Evolutionary conservation across 1,139 yeast genomes (phyloP).

Genomic region (Pichia sp.): DNA sequence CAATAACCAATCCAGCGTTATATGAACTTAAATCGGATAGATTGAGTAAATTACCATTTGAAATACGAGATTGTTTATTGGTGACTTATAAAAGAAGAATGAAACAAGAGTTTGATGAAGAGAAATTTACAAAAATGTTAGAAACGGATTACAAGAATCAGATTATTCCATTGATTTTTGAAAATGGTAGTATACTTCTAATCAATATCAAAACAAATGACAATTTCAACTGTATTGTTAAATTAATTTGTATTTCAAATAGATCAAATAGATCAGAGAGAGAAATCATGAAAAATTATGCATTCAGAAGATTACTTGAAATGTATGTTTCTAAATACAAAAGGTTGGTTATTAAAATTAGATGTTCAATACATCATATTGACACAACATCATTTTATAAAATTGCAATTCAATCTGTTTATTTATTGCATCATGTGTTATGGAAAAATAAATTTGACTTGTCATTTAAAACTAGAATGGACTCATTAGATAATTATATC

Average conservation of each 20-base stretch:
- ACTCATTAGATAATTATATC: conserved; percentile 24
- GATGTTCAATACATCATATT: conserved; percentile 19
- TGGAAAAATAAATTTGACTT: conserved; percentile 20
- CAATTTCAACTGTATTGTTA: conserved; percentile 18
- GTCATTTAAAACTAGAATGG: conserved; percentile 15
- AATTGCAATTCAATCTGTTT: conserved; percentile 22
- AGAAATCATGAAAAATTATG: conserved; percentile 24
- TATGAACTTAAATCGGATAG: conserved; percentile 3
- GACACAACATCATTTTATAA: conserved; percentile 21
- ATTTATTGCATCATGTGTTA: conserved; percentile 23
- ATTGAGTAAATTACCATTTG: conserved; percentile 17
- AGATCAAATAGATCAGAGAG: conserved; percentile 21
- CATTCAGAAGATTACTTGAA: conserved; percentile 26
- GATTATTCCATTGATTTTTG: conserved; percentile 27
- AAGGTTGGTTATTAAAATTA: conserved; percentile 21
- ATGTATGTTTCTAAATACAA: conserved; percentile 26
- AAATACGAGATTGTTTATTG: conserved; percentile 23
- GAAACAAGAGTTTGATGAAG: conserved; percentile 27
- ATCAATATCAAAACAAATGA: conserved; percentile 22
- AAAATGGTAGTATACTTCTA: conserved; percentile 24
- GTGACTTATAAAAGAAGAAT: conserved; percentile 22
- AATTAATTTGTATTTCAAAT: conserved; percentile 24
- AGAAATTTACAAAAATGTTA: conserved; percentile 21
- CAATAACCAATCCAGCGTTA: conserved; percentile 12
- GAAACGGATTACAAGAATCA: conserved; percentile 24